phyloP scores from a whole-genome alignment of 306 rosid species.

The Pueraria montana region DNA sequence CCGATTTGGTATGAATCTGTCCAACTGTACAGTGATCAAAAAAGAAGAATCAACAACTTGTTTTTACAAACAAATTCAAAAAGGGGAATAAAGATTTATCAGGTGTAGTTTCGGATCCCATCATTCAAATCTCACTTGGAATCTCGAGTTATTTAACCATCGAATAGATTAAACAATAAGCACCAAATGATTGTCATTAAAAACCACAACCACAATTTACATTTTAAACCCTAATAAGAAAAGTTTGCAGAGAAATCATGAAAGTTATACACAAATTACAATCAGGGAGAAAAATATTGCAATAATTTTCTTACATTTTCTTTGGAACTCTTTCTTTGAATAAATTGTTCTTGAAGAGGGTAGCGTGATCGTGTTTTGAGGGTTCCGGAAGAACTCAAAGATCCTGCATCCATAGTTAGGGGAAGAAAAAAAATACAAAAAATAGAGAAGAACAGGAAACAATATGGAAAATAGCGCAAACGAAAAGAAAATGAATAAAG shows the following conservation, averaged over 20 bases:
- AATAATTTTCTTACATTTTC: slow-evolving; percentile 54
- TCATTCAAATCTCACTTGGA: background rate
- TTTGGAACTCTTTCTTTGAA: slow-evolving; percentile 50
- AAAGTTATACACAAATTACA: background rate
- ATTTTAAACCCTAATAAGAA: background rate
- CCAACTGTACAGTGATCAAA: slow-evolving; percentile 54
- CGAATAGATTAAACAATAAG: too few relatives aligned
- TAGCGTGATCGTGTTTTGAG: slow-evolving; percentile 40
- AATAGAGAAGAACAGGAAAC: background rate
- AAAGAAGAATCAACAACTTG: background rate
- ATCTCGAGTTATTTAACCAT: background rate
- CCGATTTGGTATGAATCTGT: slow-evolving; percentile 72
- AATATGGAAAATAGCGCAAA: background rate
- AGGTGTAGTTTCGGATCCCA: background rate
- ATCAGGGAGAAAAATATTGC: background rate
- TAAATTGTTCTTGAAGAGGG: slow-evolving; percentile 58
- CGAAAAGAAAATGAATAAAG: background rate
- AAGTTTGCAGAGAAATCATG: background rate
- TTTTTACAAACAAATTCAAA: background rate
- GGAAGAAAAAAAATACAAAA: background rate
- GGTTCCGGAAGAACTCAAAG: slow-evolving; percentile 48
- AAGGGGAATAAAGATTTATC: background rate
- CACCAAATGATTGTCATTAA: background rate
- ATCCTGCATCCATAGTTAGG: slow-evolving; percentile 61
- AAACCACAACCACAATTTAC: background rate